Evolutionary conservation across 2,329 filamentous ascomycete genomes (phyloP), one percentile per base, ranked within the genome.

Genomic region (Metarhizium brunneum): DNA sequence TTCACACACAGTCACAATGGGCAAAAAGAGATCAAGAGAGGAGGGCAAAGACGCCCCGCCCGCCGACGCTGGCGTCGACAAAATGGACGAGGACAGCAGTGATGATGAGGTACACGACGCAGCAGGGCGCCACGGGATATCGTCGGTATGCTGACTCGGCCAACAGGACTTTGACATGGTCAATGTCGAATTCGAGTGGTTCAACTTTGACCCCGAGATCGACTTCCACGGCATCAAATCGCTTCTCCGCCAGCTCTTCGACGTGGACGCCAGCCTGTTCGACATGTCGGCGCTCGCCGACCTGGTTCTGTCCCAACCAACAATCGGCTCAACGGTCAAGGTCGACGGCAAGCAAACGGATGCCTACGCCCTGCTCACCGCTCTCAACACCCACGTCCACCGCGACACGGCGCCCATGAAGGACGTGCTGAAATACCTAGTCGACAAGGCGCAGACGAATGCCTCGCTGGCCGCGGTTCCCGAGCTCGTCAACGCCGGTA

Each of bases 101-200:
- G 79, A 81, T 59, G 78, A 79, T 54, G 80, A 82, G 64, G 81
- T 78, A 62, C 63, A 66, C 18, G 10, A 16, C 2, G 18, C 43
- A 18, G n/a, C 1, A 6, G 10, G 6, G 6, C 8, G 40, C 30
- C 14, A 60, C 45, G 29, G 47, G 30, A 47, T 32, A 20, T n/a
- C 60, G 55, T 60, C 48, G 20, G 14, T 11, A 6, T 10, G 45
- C 45, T 29, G 20, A 48, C 14, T 18, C 47, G 29, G 7, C 32
- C 40, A 10, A 6, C 54, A 95, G 89, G 90, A 96, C 66, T 87
- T 91, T 66, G 88, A 96, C 68, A 87, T 92, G 70, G 84, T 99
- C 61, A 87, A 97, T 68, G 91, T 97, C 56, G 92, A 97, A 62
- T 99, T 99, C 66, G 94, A 99, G 76, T 97, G 91, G 88, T 99